phyloP scores from a whole-genome alignment of 2,329 filamentous ascomycete species.

The Botrytis fragariae region DNA sequence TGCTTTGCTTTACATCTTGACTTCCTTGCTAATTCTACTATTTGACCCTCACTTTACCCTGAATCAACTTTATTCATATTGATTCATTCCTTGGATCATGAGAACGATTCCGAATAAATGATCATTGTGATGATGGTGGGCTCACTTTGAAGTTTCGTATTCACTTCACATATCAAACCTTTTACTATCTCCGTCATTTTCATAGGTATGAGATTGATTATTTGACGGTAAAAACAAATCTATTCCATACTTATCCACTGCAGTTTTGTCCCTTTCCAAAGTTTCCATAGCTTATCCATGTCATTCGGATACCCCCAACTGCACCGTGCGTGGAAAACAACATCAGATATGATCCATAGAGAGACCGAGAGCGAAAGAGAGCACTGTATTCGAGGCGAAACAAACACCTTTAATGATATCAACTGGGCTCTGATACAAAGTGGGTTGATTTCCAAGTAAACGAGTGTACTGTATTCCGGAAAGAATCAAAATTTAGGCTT shows the following conservation, averaged over 20 bases:
- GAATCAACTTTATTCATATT: background rate
- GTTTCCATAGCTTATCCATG: slow-evolving; percentile 3
- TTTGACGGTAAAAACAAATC: background rate
- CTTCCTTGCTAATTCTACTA: background rate
- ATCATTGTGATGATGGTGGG: background rate
- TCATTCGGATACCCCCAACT: background rate
- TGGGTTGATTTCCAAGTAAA: background rate
- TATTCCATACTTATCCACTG: slow-evolving; percentile 6
- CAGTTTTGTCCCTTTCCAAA: background rate
- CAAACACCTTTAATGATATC: background rate
- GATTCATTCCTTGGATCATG: background rate
- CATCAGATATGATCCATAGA: background rate
- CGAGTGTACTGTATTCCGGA: background rate
- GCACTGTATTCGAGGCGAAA: slow-evolving; percentile 8
- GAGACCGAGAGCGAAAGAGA: background rate
- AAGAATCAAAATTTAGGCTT: background rate
- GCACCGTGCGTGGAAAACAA: slow-evolving; percentile 5
- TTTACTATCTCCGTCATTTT: background rate
- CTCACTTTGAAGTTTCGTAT: background rate
- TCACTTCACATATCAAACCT: background rate
- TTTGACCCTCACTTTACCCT: slow-evolving; percentile 17
- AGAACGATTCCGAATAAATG: background rate
- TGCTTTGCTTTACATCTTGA: background rate
- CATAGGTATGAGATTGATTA: slow-evolving; percentile 8
- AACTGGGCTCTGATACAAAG: slow-evolving; percentile 3